phyloP scores from a whole-genome alignment of 345 rosid genomes.

The Eucalyptus marginata region DNA sequence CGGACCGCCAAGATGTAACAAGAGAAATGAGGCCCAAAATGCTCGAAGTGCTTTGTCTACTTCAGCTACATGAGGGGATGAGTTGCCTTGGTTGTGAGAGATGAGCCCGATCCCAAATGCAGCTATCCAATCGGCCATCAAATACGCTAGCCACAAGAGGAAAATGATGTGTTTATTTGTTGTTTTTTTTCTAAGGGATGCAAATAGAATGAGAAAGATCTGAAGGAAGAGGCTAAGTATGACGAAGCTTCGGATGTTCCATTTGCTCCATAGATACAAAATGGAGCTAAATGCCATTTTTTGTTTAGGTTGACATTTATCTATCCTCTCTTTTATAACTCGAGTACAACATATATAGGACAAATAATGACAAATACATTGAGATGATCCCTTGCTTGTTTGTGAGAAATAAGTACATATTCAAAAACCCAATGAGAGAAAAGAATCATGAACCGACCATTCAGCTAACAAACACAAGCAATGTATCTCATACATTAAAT shows the following conservation, averaged over 20 bases:
- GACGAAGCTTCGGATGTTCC: background rate
- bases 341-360: accelerated
- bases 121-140: background rate
- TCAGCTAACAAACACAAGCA: accelerated
- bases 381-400: background rate
- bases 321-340: accelerated
- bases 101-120: background rate
- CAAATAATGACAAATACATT: accelerated
- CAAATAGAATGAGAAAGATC: background rate
- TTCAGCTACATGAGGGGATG: background rate
- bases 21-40: background rate
- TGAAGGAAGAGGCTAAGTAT: accelerated
- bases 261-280: background rate
- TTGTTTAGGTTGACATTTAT: background rate
- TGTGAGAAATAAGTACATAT: background rate
- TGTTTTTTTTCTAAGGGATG: background rate
- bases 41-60: background rate
- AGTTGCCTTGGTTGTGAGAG: background rate
- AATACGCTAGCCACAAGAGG: background rate
- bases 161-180: accelerated
- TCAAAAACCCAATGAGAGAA: accelerated
- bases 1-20: background rate
- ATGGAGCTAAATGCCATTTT: background rate
- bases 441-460: background rate
- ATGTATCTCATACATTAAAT: background rate